phyloP scores from a whole-genome alignment of 148 eudicot genomes.

The Cornus florida region DNA sequence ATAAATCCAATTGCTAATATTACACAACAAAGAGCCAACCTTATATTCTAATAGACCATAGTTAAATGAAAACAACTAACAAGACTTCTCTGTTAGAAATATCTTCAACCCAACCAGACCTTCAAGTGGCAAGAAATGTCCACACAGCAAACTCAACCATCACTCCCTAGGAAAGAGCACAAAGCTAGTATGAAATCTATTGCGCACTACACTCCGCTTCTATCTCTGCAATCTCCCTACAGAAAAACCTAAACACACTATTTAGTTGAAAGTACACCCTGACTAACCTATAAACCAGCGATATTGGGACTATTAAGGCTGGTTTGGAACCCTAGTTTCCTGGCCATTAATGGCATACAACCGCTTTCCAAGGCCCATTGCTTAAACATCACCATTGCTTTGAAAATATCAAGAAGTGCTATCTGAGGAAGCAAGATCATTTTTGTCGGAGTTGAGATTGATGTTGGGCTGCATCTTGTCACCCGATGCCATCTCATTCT shows the following conservation, averaged over 20 bases:
- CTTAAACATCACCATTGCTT: not conserved
- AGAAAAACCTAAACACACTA: constrained; percentile 21
- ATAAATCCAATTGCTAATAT: not conserved
- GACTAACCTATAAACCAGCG: not conserved
- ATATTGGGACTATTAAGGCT: not conserved
- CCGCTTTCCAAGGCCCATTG: constrained; percentile 2
- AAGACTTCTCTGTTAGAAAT: not conserved
- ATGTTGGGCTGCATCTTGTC: constrained; percentile 30
- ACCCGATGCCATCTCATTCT: constrained; percentile 34
- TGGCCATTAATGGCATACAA: not conserved
- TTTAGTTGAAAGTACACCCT: not conserved
- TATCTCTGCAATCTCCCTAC: constrained; percentile 2
- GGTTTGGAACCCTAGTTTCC: not conserved
- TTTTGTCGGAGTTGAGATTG: constrained; percentile 33
- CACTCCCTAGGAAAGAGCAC: not conserved
- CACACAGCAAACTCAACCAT: constrained; percentile 5
- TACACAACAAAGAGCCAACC: not conserved
- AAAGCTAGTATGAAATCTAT: not conserved
- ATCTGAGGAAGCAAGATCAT: constrained; percentile 23
- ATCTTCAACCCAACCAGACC: constrained; percentile 3
- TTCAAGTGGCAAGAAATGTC: not conserved
- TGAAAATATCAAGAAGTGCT: constrained; percentile 16
- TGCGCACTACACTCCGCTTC: not conserved
- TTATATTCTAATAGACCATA: not conserved
- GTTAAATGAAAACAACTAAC: not conserved